These are phyloP conservation scores for Selaginella moellendorffii DNA, from an alignment of 75 land plant genomes.

Conservation along the genomic window DNA sequence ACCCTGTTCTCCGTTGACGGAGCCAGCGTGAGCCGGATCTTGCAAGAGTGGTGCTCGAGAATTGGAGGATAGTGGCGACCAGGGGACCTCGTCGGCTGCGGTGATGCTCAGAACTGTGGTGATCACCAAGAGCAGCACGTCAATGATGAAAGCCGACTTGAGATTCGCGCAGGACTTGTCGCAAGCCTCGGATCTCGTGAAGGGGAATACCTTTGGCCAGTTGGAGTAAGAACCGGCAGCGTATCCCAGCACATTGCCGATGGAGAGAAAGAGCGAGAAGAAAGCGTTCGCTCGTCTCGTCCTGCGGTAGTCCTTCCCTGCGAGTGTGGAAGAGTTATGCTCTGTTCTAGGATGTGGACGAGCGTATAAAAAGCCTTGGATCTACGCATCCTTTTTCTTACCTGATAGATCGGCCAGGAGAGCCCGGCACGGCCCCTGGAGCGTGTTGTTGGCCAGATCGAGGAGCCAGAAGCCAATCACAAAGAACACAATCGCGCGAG, in stretches of 20 bases:
- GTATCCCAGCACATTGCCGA: slow-evolving; percentile 80
- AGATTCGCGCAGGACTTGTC: slow-evolving; percentile 65
- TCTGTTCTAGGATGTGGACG: background rate
- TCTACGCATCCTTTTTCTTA: too few species aligned
- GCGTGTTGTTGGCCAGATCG: slow-evolving; percentile 81
- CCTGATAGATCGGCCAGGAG: slow-evolving; percentile 88
- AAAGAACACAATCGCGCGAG: slow-evolving; percentile 49
- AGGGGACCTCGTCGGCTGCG: slow-evolving; percentile 50
- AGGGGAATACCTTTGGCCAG: slow-evolving; percentile 57
- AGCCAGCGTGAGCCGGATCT: background rate
- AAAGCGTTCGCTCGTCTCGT: slow-evolving; percentile 81
- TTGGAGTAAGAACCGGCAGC: slow-evolving; percentile 66
- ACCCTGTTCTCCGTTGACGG: background rate
- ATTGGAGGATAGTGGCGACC: background rate
- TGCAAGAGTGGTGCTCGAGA: background rate
- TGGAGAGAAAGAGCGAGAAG: slow-evolving; percentile 83
- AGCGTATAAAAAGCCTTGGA: too few species aligned
- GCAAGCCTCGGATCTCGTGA: slow-evolving; percentile 59
- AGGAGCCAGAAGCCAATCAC: slow-evolving; percentile 90
- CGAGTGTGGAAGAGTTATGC: background rate
- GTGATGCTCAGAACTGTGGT: slow-evolving; percentile 55
- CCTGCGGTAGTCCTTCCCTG: slow-evolving; percentile 69
- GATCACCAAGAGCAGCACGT: slow-evolving; percentile 34
- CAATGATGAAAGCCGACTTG: slow-evolving; percentile 79
- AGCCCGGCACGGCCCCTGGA: slow-evolving; percentile 88